Base-by-base conservation (phyloP, 495 filamentous ascomycete genomes). In the Talaromyces stipitatus region DNA sequence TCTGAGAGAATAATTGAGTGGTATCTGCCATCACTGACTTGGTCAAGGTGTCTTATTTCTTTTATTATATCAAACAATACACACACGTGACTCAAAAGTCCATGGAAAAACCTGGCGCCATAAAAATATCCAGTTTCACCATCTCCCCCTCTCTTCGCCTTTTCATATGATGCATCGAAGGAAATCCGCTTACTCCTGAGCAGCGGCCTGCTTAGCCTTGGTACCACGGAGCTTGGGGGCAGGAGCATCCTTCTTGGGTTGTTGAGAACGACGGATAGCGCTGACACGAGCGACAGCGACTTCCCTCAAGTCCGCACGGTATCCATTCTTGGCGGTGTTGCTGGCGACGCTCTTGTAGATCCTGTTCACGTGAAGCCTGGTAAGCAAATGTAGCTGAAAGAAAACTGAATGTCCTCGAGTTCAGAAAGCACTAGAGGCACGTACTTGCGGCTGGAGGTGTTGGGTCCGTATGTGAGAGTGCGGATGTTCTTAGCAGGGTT, bases 251-350 rank as follows among this genome's bases (percentile, higher is more conserved):
- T 96, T 96, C 77, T 85, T 83, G 56, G 85, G 70, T 66, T 78
- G 77, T 81, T 95, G 89, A 56, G 86, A 86, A 62, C 79, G 74
- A 70, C 88, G 88, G 78, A 97, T 82, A 65, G 90, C 89, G 70
- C 85, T 90, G 62, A 88, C 92, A 64, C 94, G 89, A 70, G 92
- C 80, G 69, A 97, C 87, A 61, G 91, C 91, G 62, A 85, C 85
- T 66, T 85, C 80, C 61, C 91, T 89, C 71, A 98, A 81, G 69
- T 98, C 94, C 64, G 85, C 70, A 69, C 94, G 86, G 83, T 94
- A 95, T 64, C 83, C 79, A 70, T 82, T 78, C 84, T 89, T 91
- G 66, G 91, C 88, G 59, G 86, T 86, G 69, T 76, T 76, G 77
- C 77, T 84, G 70, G 87, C 92, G 67, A 97, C 85, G 62, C 80